Base-by-base conservation (phyloP, 1,284 basidiomycete genomes). In the Sporisorium graminicola region DNA sequence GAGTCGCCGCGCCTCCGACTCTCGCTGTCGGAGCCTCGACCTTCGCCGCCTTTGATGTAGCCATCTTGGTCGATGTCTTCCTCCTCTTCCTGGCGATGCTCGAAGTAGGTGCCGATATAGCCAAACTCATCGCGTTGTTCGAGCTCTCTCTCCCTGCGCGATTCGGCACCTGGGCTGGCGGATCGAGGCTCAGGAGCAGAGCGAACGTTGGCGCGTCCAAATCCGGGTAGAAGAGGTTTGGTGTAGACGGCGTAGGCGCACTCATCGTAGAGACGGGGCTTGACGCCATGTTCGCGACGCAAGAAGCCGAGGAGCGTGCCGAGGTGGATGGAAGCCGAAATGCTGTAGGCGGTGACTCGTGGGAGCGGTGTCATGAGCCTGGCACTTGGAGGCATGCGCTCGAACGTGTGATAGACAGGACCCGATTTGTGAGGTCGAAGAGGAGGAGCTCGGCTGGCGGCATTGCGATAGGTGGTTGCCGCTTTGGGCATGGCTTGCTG, bases 161-260 rank as follows among this genome's bases (percentile, higher is more conserved):
- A 91, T 72, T 90, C 91, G 42, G 88, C 90, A 20, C 88, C 88
- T 5, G 89, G 89, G 5, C 88, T 88, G 22, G 90, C 88, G 9
- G 91, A 90, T 12, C 72, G 64, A 16, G 82, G 82, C 60, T 84
- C 84, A 2, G 89, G 91, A 0, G 94, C 94, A 0, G 93, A 94
- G 6, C 95, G 91, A 20, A 98, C 88, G 68, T 93, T 93, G 7
- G 92, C 91, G 40, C 91, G 90, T 0, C 93, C 93, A 82, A 98
- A 98, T 0, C 95, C 95, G 5, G 95, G 94, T 5, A 98, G 88
- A 0, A 98, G 88, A 0, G 95, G 95, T 1, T 96, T 89, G 83
- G 94, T 93, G 82, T 98, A 98, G 86, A 95, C 93, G 54, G 91
- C 93, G 87, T 95, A 98, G 73, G 94, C 87, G 3, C 94, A 95